Percentiles rank a stretch among this genome's conserved stretches.
Conservation (phyloP, 306 rosid species). For the Pyrus communis region DNA sequence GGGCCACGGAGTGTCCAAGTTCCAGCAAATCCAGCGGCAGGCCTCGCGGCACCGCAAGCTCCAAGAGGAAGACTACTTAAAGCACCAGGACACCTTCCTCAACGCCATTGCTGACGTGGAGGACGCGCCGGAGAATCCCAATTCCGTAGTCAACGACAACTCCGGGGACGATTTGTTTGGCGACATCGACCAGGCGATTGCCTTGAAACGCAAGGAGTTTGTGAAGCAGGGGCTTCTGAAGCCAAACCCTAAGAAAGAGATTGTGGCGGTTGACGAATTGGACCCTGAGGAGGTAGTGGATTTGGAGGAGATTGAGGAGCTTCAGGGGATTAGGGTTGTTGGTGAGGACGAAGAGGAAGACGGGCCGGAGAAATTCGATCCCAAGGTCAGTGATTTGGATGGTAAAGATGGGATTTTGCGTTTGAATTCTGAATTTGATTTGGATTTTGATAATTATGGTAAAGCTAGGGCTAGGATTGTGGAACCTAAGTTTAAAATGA, state of each 20-base stretch:
- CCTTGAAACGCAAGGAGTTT: constrained; percentile 80
- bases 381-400: constrained; percentile 23
- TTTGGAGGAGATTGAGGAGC: constrained; percentile 69
- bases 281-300: constrained; percentile 70
- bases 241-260: constrained; percentile 65
- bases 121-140: constrained; percentile 49
- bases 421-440: constrained; percentile 51
- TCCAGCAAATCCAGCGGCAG: constrained; percentile 68
- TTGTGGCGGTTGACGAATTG: constrained; percentile 38
- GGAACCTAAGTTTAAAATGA: constrained; percentile 77
- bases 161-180: constrained; percentile 72
- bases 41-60: constrained; percentile 68
- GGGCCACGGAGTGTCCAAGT: constrained; percentile 67
- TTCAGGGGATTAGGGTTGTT: constrained; percentile 40
- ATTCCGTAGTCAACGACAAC: constrained; percentile 13
- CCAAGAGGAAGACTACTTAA: constrained; percentile 61
- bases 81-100: constrained; percentile 72
- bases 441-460: constrained; percentile 75
- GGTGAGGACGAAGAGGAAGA: constrained; percentile 28
- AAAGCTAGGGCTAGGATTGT: constrained; percentile 62
- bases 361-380: constrained; percentile 17
- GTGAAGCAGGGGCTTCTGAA: constrained; percentile 75
- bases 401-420: constrained; percentile 17
- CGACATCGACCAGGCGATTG: constrained; percentile 79
- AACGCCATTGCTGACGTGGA: constrained; percentile 77